These are phyloP conservation scores for Aspergillus sp. DNA, from an alignment of 2,329 filamentous ascomycete genomes.

Conservation along the genomic window DNA sequence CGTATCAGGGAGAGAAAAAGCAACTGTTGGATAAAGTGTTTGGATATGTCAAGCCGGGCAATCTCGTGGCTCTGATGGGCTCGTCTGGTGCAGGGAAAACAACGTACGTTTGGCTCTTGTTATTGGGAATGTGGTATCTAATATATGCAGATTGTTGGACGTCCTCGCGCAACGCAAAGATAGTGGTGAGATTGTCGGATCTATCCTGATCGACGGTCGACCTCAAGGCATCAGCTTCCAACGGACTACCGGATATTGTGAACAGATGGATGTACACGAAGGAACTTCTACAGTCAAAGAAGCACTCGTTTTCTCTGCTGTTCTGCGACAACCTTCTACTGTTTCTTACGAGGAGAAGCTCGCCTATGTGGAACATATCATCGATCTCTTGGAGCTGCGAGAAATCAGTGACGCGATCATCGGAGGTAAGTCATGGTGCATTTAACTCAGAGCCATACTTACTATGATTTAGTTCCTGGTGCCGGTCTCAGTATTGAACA, in stretches of 20 bases:
- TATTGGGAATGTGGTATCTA: background rate
- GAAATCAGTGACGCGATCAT: constrained; percentile 61
- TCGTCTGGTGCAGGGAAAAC: constrained; percentile 66
- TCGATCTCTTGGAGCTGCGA: constrained; percentile 60
- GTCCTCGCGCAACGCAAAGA: constrained; percentile 40
- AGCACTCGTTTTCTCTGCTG: constrained; percentile 59
- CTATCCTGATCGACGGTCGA: constrained; percentile 39
- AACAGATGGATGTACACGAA: constrained; percentile 64
- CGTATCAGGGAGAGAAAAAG: constrained; percentile 39
- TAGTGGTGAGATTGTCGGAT: constrained; percentile 37
- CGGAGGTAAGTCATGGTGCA: constrained; percentile 36
- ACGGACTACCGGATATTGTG: constrained; percentile 47
- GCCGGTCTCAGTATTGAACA: constrained; percentile 61
- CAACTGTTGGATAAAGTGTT: constrained; percentile 56
- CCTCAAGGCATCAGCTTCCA: constrained; percentile 44
- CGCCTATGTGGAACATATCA: constrained; percentile 61
- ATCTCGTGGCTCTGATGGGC: constrained; percentile 74
- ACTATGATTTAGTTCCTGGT: constrained; percentile 34
- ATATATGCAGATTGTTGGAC: constrained; percentile 33
- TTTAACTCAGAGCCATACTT: background rate
- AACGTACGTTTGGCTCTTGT: constrained; percentile 20
- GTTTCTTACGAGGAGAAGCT: constrained; percentile 56
- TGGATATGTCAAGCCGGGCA: constrained; percentile 70
- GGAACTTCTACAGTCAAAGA: constrained; percentile 60
- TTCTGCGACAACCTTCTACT: constrained; percentile 55